A percentile compares a stretch with the other conserved stretches of the same genome.
Conservation (phyloP, 2,329 filamentous ascomycete genomes). For the Cryphonectria nitschkei region DNA sequence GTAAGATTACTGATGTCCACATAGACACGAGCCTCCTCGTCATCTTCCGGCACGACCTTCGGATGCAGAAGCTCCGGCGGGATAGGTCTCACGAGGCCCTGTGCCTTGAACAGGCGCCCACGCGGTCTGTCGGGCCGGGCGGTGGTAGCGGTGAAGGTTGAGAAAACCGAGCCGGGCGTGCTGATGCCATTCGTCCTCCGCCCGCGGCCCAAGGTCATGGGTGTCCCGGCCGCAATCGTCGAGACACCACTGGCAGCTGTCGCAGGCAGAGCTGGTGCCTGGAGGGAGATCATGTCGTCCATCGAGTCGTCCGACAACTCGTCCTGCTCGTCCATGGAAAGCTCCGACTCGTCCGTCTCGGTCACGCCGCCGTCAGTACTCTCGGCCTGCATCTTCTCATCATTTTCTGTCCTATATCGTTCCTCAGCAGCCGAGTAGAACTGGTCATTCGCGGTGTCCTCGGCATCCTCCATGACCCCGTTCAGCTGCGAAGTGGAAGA, state of each 20-base stretch:
- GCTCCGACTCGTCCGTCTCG: conserved; percentile 64
- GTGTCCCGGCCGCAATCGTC: conserved; percentile 79
- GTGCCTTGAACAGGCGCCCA: conserved; percentile 82
- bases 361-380: conserved; percentile 55
- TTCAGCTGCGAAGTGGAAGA: conserved; percentile 58
- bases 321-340: conserved; percentile 72
- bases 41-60: conserved; percentile 74
- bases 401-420: conserved; percentile 62
- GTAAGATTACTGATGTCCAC: conserved; percentile 86
- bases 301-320: conserved; percentile 84
- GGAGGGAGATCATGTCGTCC: conserved; percentile 91
- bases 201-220: conserved; percentile 71
- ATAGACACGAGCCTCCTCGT: conserved; percentile 87
- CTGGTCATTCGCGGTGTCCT: conserved; percentile 85
- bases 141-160: conserved; percentile 83
- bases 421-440: conserved; percentile 94
- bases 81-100: conserved; percentile 73
- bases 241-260: conserved; percentile 79
- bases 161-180: conserved; percentile 88
- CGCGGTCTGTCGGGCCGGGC: conserved; percentile 72
- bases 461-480: conserved; percentile 65
- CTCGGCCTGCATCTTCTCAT: conserved; percentile 54
- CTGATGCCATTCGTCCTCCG: conserved; percentile 70
- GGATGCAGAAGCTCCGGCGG: conserved; percentile 82
- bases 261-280: conserved; percentile 77